Percentiles rank a stretch among this genome's conserved stretches.
These are phyloP conservation scores for Isatis tinctoria DNA, from an alignment of 345 rosid species.

Conservation along the genomic window DNA sequence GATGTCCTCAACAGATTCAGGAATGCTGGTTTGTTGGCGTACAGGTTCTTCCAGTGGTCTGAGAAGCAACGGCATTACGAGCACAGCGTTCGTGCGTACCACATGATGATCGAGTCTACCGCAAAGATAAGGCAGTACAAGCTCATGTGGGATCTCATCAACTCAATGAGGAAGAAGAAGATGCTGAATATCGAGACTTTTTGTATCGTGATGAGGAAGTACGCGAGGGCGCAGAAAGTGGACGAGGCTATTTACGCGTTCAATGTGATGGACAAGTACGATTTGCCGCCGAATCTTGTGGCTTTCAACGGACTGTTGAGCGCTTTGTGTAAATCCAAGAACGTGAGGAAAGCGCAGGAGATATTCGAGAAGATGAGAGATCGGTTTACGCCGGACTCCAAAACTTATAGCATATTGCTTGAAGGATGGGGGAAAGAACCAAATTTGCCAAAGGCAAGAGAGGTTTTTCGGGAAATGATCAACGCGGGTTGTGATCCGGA, in stretches of 20 bases:
- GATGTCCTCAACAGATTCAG: slow-evolving; percentile 55
- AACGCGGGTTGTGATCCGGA: slow-evolving; percentile 66
- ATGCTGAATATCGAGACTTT: slow-evolving; percentile 73
- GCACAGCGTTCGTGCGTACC: slow-evolving; percentile 68
- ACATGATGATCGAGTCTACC: slow-evolving; percentile 62
- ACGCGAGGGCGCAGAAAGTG: slow-evolving; percentile 70
- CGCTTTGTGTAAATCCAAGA: slow-evolving; percentile 84
- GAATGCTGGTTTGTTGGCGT: slow-evolving; percentile 87
- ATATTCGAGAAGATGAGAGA: slow-evolving; percentile 64
- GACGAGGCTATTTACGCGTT: slow-evolving; percentile 83
- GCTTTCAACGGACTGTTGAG: slow-evolving; percentile 81
- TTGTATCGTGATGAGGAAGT: slow-evolving; percentile 88
- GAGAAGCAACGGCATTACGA: slow-evolving; percentile 71
- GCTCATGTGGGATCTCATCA: slow-evolving; percentile 85
- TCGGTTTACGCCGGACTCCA: slow-evolving; percentile 49
- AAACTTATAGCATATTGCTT: slow-evolving; percentile 81
- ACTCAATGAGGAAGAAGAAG: slow-evolving; percentile 63
- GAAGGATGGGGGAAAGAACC: slow-evolving; percentile 95
- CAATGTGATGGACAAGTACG: slow-evolving; percentile 83
- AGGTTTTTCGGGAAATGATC: slow-evolving; percentile 68
- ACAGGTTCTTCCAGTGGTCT: slow-evolving; percentile 88
- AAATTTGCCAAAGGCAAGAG: slow-evolving; percentile 80
- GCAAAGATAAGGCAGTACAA: slow-evolving; percentile 85
- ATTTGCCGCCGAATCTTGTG: slow-evolving; percentile 51
- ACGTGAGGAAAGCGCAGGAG: slow-evolving; percentile 89